Conservation (phyloP, 2,329 filamentous ascomycete species). For the Chalaropsis thielavioides region DNA sequence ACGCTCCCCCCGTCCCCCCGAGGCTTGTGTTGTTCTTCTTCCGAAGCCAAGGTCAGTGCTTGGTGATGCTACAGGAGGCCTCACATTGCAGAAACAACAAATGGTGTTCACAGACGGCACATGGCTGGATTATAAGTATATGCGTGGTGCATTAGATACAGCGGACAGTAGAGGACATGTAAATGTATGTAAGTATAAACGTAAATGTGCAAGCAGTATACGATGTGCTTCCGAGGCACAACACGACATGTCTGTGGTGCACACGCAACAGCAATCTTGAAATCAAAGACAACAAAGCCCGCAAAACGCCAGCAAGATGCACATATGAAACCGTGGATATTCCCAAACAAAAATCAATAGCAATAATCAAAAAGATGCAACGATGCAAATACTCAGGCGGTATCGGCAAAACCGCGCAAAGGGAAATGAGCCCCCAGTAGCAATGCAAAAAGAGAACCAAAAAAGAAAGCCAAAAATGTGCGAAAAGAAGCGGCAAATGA, state of each 20-base stretch:
- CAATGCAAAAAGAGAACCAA: neutral
- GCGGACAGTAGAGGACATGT: no score
- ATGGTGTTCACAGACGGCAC: no score
- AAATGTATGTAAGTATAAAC: no score
- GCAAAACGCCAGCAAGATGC: neutral
- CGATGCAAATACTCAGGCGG: neutral
- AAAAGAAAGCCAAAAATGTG: neutral
- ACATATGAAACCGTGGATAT: constrained; percentile 1
- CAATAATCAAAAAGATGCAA: neutral
- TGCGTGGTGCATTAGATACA: no score
- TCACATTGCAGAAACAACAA: no score
- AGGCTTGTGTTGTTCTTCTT: no score
- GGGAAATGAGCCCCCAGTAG: neutral
- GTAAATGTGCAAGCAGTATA: no score
- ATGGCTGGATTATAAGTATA: no score
- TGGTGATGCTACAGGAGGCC: no score
- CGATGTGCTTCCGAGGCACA: neutral
- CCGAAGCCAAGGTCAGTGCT: no score
- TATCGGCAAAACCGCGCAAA: neutral
- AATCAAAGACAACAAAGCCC: neutral
- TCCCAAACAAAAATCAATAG: neutral
- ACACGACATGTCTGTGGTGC: neutral
- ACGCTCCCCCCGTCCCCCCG: no score
- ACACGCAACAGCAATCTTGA: neutral
- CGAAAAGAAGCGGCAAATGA: neutral